These are phyloP conservation scores for Magnusiomyces ingens DNA, from an alignment of 1,139 yeast species.

Conservation along the genomic window DNA sequence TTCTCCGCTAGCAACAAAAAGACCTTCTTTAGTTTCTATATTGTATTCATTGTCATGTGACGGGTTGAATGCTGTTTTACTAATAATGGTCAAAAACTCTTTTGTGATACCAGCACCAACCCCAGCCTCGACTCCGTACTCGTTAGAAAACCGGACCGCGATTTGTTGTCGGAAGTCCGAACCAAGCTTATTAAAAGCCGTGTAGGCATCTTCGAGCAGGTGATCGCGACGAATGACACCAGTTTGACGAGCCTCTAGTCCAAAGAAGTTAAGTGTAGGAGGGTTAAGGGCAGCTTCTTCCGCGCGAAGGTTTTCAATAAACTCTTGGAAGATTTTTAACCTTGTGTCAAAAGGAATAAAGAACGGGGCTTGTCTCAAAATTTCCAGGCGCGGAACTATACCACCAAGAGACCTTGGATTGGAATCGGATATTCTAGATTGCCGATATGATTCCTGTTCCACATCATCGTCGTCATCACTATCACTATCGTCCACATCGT, in stretches of 20 bases:
- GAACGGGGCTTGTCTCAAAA: slow-evolving; percentile 65
- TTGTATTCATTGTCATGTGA: slow-evolving; percentile 26
- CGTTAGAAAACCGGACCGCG: slow-evolving; percentile 60
- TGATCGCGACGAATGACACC: slow-evolving; percentile 64
- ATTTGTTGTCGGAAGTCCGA: slow-evolving; percentile 51
- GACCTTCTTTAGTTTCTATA: slow-evolving; percentile 25
- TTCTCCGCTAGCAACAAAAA: slow-evolving; percentile 50
- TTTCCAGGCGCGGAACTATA: slow-evolving; percentile 35
- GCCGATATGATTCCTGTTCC: background rate
- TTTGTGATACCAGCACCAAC: slow-evolving; percentile 96
- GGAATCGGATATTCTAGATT: background rate
- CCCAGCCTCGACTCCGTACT: slow-evolving; percentile 78
- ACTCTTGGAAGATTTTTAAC: slow-evolving; percentile 62
- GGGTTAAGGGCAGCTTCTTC: slow-evolving; percentile 20
- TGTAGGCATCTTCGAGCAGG: slow-evolving; percentile 67
- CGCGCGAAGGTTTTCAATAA: slow-evolving; percentile 37
- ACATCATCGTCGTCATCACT: slow-evolving; percentile 7
- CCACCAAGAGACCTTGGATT: slow-evolving; percentile 21
- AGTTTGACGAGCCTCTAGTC: slow-evolving; percentile 26
- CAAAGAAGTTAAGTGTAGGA: slow-evolving; percentile 17
- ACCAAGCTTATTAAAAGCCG: slow-evolving; percentile 44
- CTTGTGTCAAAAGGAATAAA: slow-evolving; percentile 70
- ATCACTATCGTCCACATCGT: slow-evolving; percentile 10
- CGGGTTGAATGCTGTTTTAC: slow-evolving; percentile 57
- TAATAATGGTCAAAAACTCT: slow-evolving; percentile 73